These are phyloP conservation scores for Purpureocillium takamizusanense DNA, from an alignment of 2,329 filamentous ascomycete genomes.

Conservation along the genomic window DNA sequence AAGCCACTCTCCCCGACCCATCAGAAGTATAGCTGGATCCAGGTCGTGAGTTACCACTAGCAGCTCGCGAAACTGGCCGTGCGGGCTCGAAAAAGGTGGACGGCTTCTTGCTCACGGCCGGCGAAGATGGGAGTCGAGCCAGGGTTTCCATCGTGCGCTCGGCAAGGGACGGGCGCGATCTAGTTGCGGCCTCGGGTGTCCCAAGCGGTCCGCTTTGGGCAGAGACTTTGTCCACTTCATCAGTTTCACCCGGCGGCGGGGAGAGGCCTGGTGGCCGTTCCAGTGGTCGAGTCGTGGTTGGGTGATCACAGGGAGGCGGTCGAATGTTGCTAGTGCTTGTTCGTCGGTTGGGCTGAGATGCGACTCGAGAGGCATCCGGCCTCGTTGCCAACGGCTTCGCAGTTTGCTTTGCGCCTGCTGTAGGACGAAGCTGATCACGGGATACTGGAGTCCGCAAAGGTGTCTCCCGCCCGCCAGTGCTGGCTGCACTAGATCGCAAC, in stretches of 20 bases:
- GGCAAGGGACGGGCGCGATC: conserved; percentile 52
- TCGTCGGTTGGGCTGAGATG: conserved; percentile 4
- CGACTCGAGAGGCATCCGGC: conserved; percentile 6
- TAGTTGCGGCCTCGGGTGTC: conserved; percentile 12
- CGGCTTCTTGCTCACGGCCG: conserved; percentile 54
- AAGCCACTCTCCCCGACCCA: conserved; percentile 42
- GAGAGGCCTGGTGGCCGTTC: background rate
- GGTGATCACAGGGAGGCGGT: no score
- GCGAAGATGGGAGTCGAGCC: conserved; percentile 68
- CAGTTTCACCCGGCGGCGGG: background rate
- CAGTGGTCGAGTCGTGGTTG: no score
- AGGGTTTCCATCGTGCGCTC: conserved; percentile 84
- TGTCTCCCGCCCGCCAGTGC: conserved; percentile 8
- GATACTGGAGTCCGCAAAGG: conserved; percentile 9
- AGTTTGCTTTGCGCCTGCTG: conserved; percentile 5
- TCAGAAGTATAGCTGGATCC: conserved; percentile 54
- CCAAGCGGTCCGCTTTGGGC: conserved; percentile 3
- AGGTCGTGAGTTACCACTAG: conserved; percentile 36
- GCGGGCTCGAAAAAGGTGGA: conserved; percentile 66
- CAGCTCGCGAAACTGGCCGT: conserved; percentile 42
- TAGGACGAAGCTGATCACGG: conserved; percentile 12
- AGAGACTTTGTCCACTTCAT: background rate
- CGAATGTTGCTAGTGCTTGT: conserved; percentile 2
- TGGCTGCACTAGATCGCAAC: conserved; percentile 17
- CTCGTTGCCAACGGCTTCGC: conserved; percentile 9